phyloP scores from a whole-genome alignment of 768 basidiomycete genomes.

The Candolleomyces eurysporus region DNA sequence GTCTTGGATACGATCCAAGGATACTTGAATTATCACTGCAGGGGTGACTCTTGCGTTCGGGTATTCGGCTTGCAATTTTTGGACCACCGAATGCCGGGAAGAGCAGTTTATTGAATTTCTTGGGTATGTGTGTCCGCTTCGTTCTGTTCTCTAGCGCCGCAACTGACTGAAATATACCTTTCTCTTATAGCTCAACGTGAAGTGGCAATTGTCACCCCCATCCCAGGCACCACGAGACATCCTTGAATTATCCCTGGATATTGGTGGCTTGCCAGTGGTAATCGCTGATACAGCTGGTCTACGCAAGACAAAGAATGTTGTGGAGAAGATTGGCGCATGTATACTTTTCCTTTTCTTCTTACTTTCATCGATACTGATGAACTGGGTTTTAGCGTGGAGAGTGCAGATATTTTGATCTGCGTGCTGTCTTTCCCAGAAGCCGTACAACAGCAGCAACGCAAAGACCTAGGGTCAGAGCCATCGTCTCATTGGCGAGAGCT shows the following conservation, averaged over 20 bases:
- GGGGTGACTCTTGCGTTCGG: slow-evolving; percentile 80
- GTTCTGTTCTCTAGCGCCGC: slow-evolving; percentile 1
- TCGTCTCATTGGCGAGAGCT: slow-evolving; percentile 37
- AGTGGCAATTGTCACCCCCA: slow-evolving; percentile 84
- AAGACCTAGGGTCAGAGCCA: neutral
- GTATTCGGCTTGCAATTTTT: slow-evolving; percentile 83
- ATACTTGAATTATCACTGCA: slow-evolving; percentile 66
- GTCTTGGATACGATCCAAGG: slow-evolving; percentile 51
- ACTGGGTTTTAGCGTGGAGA: slow-evolving; percentile 53
- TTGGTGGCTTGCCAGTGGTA: slow-evolving; percentile 79
- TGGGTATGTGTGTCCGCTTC: slow-evolving; percentile 47
- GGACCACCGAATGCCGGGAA: slow-evolving; percentile 96
- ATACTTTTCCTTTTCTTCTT: neutral
- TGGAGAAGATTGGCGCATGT: slow-evolving; percentile 77
- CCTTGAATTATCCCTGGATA: slow-evolving; percentile 80
- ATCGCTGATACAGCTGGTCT: slow-evolving; percentile 88
- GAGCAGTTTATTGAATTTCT: slow-evolving; percentile 81
- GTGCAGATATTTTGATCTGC: slow-evolving; percentile 74
- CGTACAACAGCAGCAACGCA: slow-evolving; percentile 14
- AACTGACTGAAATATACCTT: neutral
- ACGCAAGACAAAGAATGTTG: slow-evolving; percentile 61
- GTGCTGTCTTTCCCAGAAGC: slow-evolving; percentile 69
- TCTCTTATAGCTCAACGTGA: slow-evolving; percentile 69
- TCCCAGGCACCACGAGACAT: slow-evolving; percentile 90
- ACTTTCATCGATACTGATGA: neutral